phyloP scores from a whole-genome alignment of 2,329 filamentous ascomycete genomes.

The Calonectria pauciramosa region DNA sequence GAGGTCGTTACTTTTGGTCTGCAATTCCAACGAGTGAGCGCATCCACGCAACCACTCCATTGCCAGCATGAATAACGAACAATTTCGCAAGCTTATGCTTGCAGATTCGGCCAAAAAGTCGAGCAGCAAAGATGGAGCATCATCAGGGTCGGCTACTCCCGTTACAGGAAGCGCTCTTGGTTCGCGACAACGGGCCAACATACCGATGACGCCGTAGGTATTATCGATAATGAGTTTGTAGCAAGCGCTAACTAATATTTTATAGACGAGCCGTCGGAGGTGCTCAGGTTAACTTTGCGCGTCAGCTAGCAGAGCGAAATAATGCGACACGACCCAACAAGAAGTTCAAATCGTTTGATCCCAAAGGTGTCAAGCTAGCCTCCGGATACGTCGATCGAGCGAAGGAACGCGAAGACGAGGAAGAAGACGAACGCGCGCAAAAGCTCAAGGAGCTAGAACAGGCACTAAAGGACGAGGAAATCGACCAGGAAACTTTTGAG shows the following conservation, averaged over 20 bases:
- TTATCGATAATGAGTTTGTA: neutral
- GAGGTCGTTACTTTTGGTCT: constrained; percentile 18
- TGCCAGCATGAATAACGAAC: constrained; percentile 88
- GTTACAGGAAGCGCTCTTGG: constrained; percentile 70
- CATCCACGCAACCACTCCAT: neutral
- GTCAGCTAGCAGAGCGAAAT: constrained; percentile 84
- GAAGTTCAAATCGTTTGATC: constrained; percentile 83
- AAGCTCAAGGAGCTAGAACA: constrained; percentile 86
- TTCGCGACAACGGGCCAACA: constrained; percentile 82
- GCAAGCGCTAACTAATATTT: constrained; percentile 39
- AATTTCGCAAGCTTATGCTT: constrained; percentile 87
- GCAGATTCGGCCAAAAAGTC: constrained; percentile 58
- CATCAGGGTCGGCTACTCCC: constrained; percentile 49
- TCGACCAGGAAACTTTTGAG: constrained; percentile 85
- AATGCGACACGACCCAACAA: constrained; percentile 70
- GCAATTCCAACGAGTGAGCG: neutral
- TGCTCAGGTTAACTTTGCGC: constrained; percentile 79
- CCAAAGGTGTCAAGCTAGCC: constrained; percentile 85
- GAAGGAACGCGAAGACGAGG: constrained; percentile 69
- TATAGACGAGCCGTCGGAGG: constrained; percentile 72
- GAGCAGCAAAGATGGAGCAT: constrained; percentile 60
- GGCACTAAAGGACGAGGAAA: constrained; percentile 84
- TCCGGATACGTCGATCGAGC: constrained; percentile 89
- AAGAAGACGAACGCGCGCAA: constrained; percentile 68
- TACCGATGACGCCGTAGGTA: constrained; percentile 93